Base-by-base conservation (phyloP, 179 eudicot genomes). In the Silene coronaria region DNA sequence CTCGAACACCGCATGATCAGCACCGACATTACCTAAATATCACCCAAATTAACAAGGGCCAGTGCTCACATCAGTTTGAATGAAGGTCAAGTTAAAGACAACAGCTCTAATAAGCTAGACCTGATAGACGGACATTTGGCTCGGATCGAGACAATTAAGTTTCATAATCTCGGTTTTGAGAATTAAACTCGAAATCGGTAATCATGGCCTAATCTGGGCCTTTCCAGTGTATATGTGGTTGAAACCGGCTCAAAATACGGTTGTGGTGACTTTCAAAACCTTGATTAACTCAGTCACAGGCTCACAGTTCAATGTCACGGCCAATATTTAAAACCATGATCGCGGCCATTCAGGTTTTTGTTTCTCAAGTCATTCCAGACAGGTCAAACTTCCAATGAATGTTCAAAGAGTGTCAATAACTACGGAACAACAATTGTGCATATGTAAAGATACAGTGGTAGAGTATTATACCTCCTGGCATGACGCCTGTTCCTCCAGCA, bases 401-500 rank as follows among this genome's bases (percentile, higher is more conserved):
- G 32, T n/a, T 2, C 26, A 64, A 30, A 4, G 28, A n/a, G n/a
- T n/a, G 17, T 63, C 14, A 42, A 67, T 42, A 36, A 28, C 3
- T 63, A 55, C 58, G 19, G 38, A 1, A 4, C 16, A 28, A 6
- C 5, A 51, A 70, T 1, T 1, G 13, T n/a, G 19, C 28, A 28
- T 45, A 6, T 14, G 9, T 7, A 24, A 11, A 17, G 24, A 57
- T 64, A 28, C 3, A 55, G 12, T 36, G 78, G 63, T 19, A 46
- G 21, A 60, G 27, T 12, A 45, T 45, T 19, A 38, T 90, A 94
- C 98, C 97, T 76, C 98, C 98, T 45, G 98, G 98, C 97, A 94
- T 94, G 79, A 94, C 90, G 51, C 97, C 97, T 28, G 98, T 94
- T 72, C 98, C 98, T 42, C 98, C 98, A 69, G 97, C 97, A 67